Conservation (phyloP, 345 rosid genomes). For the Adansonia digitata region DNA sequence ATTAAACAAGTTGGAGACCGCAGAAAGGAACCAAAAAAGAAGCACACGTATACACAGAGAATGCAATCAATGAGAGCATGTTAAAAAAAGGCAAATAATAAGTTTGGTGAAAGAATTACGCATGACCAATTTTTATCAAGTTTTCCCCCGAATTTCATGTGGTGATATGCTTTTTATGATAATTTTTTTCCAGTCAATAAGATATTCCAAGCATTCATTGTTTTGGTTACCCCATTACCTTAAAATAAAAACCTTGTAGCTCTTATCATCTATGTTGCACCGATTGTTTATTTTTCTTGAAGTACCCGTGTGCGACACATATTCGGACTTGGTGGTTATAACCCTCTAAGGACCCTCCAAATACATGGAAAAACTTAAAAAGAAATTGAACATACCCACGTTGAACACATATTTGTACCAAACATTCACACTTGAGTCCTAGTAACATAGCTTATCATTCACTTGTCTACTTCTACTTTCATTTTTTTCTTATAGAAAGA, state of each 20-base stretch:
- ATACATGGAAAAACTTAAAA: too few species aligned
- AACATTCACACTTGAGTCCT: too few species aligned
- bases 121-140: background rate
- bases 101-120: background rate
- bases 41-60: background rate
- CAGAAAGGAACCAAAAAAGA: background rate
- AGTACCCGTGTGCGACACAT: too few species aligned
- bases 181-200: background rate
- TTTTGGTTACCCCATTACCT: background rate
- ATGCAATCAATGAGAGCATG: slow-evolving; percentile 4
- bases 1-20: background rate
- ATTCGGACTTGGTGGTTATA: too few species aligned
- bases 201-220: background rate
- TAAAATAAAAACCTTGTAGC: background rate
- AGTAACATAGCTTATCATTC: too few species aligned
- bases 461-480: background rate
- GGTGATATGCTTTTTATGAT: background rate
- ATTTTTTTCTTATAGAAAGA: background rate
- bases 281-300: too few species aligned
- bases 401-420: too few species aligned
- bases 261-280: too few species aligned
- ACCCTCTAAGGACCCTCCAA: too few species aligned
- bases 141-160: background rate
- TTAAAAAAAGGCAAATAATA: background rate
- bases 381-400: too few species aligned